A percentile compares a stretch with the other conserved stretches of the same genome.
Evolutionary conservation across 495 filamentous ascomycete genomes (phyloP).

Genomic region (Aspergillus sclerotioniger): DNA sequence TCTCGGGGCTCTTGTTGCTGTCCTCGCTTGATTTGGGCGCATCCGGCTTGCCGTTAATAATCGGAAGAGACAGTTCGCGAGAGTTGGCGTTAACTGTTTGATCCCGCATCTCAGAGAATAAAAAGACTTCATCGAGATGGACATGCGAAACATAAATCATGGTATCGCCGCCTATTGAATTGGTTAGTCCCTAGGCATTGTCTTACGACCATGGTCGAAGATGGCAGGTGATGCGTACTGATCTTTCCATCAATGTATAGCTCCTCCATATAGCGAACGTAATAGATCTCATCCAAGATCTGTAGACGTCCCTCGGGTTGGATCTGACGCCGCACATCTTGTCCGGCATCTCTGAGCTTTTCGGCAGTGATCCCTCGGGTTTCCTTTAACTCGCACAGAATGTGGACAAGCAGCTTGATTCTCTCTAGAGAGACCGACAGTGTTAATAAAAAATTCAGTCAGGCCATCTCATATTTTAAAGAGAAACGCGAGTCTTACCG

Average conservation of each 20-base stretch:
- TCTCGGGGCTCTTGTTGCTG: background rate
- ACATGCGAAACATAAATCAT: conserved; percentile 26
- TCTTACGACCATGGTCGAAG: background rate
- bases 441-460: conserved; percentile 3
- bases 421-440: conserved; percentile 46
- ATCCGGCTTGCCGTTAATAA: background rate
- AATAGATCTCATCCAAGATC: conserved; percentile 65
- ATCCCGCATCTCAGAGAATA: conserved; percentile 11
- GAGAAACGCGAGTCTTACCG: conserved; percentile 44
- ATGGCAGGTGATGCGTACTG: conserved; percentile 42
- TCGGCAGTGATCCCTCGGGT: conserved; percentile 42
- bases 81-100: background rate
- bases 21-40: background rate
- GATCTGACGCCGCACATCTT: conserved; percentile 42
- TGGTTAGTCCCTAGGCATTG: background rate
- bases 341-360: conserved; percentile 43
- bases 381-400: conserved; percentile 50
- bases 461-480: background rate
- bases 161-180: conserved; percentile 20
- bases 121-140: conserved; percentile 19
- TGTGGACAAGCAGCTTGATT: conserved; percentile 59
- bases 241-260: conserved; percentile 57
- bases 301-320: conserved; percentile 31
- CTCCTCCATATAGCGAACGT: conserved; percentile 63
- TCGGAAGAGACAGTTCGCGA: conserved; percentile 24